These are phyloP conservation scores for Serendipita sp. DNA, from an alignment of 768 basidiomycete genomes.

Conservation along the genomic window DNA sequence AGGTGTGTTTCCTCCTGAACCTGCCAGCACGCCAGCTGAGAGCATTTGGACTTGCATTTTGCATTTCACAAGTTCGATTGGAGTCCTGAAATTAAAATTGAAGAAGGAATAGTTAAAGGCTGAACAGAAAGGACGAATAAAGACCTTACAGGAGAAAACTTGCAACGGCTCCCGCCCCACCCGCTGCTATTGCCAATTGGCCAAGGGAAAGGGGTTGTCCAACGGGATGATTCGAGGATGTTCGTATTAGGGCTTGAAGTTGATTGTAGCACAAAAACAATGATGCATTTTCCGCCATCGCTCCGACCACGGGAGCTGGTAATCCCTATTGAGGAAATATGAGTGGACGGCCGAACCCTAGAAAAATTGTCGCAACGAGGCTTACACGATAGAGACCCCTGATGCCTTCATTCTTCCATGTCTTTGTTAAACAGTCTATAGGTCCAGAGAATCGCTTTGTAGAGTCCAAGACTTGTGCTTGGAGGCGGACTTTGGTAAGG, in stretches of 20 bases:
- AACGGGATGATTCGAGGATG: slow-evolving; percentile 21
- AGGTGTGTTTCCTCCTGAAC: slow-evolving; percentile 11
- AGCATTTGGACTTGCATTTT: slow-evolving; percentile 97
- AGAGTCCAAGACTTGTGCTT: slow-evolving; percentile 70
- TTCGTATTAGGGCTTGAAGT: slow-evolving; percentile 45
- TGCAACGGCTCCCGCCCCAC: slow-evolving; percentile 70
- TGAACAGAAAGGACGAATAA: not conserved
- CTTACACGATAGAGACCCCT: slow-evolving; percentile 76
- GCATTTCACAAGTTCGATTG: slow-evolving; percentile 90
- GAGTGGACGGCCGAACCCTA: not conserved
- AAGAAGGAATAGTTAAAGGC: not conserved
- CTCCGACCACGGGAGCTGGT: slow-evolving; percentile 78
- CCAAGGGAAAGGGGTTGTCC: slow-evolving; percentile 36
- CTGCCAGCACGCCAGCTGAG: slow-evolving; percentile 16
- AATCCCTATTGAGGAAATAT: slow-evolving; percentile 41
- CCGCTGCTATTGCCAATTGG: slow-evolving; percentile 66
- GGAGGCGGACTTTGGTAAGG: slow-evolving; percentile 89
- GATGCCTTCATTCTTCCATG: slow-evolving; percentile 66
- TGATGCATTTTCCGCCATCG: slow-evolving; percentile 82
- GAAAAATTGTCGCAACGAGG: slow-evolving; percentile 7
- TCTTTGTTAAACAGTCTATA: slow-evolving; percentile 69
- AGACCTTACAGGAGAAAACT: slow-evolving; percentile 69
- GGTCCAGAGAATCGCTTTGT: slow-evolving; percentile 67
- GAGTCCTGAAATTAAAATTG: slow-evolving; percentile 38
- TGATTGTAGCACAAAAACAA: slow-evolving; percentile 79